Evolutionary conservation across 306 rosid genomes (phyloP).

Genomic region (Rosa rugosa): DNA sequence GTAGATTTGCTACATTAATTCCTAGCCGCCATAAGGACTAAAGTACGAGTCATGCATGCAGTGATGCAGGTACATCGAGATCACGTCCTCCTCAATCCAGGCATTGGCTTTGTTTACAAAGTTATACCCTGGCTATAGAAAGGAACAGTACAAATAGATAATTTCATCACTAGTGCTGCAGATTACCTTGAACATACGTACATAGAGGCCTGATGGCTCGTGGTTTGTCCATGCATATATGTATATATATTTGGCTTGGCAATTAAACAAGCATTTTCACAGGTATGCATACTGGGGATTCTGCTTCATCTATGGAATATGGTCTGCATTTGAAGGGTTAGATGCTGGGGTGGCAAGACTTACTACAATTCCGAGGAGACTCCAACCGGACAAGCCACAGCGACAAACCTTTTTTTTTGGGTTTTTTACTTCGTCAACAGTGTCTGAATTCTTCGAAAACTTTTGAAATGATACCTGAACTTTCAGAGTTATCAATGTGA

Average conservation of each 20-base stretch:
- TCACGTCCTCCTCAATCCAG: conserved; percentile 34
- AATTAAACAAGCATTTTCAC: too few relatives aligned
- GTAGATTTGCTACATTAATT: not conserved
- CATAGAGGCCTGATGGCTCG: not conserved
- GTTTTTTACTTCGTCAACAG: too few relatives aligned
- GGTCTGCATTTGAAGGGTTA: conserved; percentile 31
- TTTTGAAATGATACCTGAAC: too few relatives aligned
- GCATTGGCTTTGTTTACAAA: conserved; percentile 27
- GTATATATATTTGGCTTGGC: too few relatives aligned
- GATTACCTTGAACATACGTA: conserved; percentile 23
- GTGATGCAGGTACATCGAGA: conserved; percentile 31
- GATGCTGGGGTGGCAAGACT: conserved; percentile 25
- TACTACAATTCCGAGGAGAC: conserved; percentile 9
- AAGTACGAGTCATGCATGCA: not conserved
- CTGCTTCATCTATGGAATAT: conserved; percentile 35
- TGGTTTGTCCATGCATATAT: not conserved
- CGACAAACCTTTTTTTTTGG: too few relatives aligned
- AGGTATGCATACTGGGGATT: conserved; percentile 30
- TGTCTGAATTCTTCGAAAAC: too few relatives aligned
- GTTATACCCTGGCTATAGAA: conserved; percentile 28
- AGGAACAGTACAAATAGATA: conserved; percentile 21
- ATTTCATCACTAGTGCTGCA: conserved; percentile 28
- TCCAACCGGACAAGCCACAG: too few relatives aligned
- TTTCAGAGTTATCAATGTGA: too few relatives aligned
- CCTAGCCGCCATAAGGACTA: not conserved